Conservation (phyloP, 2,329 filamentous ascomycete genomes). For the Trichoderma afroharzianum region DNA sequence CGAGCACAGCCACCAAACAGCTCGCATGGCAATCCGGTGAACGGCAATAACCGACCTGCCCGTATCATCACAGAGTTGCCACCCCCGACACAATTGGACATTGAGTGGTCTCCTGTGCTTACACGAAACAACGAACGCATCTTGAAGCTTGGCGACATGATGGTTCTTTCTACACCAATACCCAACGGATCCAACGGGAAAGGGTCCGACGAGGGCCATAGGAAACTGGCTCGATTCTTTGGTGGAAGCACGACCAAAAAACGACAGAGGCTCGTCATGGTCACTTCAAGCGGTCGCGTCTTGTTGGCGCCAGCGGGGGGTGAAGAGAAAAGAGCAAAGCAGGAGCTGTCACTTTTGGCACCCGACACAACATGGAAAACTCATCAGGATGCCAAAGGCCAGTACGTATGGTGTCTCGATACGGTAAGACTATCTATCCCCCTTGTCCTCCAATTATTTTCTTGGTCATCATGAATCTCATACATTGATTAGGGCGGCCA, state of each 20-base stretch:
- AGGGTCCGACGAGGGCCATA: slow-evolving; percentile 69
- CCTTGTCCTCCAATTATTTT: neutral
- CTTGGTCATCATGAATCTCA: neutral
- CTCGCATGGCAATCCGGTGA: slow-evolving; percentile 37
- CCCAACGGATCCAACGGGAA: slow-evolving; percentile 71
- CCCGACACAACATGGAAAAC: slow-evolving; percentile 75
- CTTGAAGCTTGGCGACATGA: slow-evolving; percentile 84
- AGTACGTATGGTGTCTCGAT: slow-evolving; percentile 86
- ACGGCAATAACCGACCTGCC: slow-evolving; percentile 58
- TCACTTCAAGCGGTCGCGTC: slow-evolving; percentile 86
- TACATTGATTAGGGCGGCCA: slow-evolving; percentile 65
- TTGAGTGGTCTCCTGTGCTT: slow-evolving; percentile 96
- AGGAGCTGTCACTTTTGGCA: slow-evolving; percentile 79
- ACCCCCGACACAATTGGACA: slow-evolving; percentile 93
- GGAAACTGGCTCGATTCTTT: slow-evolving; percentile 92
- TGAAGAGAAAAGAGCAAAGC: slow-evolving; percentile 92
- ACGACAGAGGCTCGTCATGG: slow-evolving; percentile 86
- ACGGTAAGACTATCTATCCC: slow-evolving; percentile 63
- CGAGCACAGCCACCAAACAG: slow-evolving; percentile 32
- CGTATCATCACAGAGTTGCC: slow-evolving; percentile 91
- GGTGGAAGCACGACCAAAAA: slow-evolving; percentile 89
- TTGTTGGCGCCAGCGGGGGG: slow-evolving; percentile 87
- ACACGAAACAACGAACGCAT: slow-evolving; percentile 91
- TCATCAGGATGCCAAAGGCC: slow-evolving; percentile 80
- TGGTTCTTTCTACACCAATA: slow-evolving; percentile 76